These are phyloP conservation scores for Rosa hybrid DNA, from an alignment of 331 rosid species.

Conservation along the genomic window DNA sequence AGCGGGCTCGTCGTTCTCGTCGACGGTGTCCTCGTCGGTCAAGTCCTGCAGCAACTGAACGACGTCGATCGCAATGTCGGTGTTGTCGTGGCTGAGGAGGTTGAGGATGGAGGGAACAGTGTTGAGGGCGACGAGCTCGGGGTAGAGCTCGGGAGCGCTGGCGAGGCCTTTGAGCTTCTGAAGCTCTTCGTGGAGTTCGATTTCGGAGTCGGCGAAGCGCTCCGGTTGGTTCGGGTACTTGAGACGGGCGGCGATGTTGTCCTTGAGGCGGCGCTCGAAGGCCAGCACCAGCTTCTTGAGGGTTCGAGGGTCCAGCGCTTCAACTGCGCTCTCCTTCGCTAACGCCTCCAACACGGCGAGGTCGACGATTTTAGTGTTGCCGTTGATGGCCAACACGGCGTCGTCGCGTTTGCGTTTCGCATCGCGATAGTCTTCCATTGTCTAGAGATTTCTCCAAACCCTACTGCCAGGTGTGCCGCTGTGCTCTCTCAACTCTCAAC, in stretches of 20 bases:
- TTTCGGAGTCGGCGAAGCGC: constrained; percentile 85
- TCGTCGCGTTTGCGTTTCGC: constrained; percentile 70
- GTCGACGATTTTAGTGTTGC: constrained; percentile 28
- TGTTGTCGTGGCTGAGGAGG: constrained; percentile 73
- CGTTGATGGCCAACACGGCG: background rate
- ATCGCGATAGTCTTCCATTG: constrained; percentile 24
- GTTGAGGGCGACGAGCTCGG: constrained; percentile 73
- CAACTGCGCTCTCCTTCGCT: constrained; percentile 62
- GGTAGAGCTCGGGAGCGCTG: constrained; percentile 85
- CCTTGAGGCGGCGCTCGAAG: constrained; percentile 86
- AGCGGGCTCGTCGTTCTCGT: constrained; percentile 77
- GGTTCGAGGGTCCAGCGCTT: constrained; percentile 61
- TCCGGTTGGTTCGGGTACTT: constrained; percentile 88
- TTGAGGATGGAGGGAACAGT: constrained; percentile 73
- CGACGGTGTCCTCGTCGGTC: constrained; percentile 80
- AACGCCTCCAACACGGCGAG: constrained; percentile 76
- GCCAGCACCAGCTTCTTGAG: constrained; percentile 75
- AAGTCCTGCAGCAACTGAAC: constrained; percentile 74
- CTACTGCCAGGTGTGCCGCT: background rate
- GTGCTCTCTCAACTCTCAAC: too few species aligned
- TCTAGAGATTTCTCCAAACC: background rate
- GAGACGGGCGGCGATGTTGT: constrained; percentile 87
- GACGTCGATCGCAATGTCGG: constrained; percentile 82
- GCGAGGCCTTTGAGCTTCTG: constrained; percentile 80
- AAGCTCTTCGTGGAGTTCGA: constrained; percentile 90